Evolutionary conservation across 768 basidiomycete genomes (phyloP).

Genomic region (Leccinellum rugosiceps): DNA sequence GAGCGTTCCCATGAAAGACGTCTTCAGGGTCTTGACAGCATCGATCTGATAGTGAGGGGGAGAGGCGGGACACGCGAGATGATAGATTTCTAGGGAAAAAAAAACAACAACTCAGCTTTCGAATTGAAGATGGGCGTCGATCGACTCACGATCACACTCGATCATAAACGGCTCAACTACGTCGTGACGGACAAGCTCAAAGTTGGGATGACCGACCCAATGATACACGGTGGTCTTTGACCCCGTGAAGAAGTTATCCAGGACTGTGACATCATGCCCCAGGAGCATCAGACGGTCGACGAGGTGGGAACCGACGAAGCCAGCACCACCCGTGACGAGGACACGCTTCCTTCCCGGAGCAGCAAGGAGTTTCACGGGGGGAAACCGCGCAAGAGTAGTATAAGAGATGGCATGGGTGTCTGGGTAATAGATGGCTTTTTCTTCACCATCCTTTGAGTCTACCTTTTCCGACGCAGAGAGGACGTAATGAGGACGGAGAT

Average conservation of each 20-base stretch:
- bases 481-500: slow-evolving; percentile 80
- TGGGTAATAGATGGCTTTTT: slow-evolving; percentile 70
- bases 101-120: not conserved
- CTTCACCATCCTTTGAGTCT: slow-evolving; percentile 38
- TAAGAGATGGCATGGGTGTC: slow-evolving; percentile 83
- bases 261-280: slow-evolving; percentile 94
- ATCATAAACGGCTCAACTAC: slow-evolving; percentile 98
- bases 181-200: slow-evolving; percentile 96
- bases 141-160: slow-evolving; percentile 86
- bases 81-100: slow-evolving; percentile 78
- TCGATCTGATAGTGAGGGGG: slow-evolving; percentile 98
- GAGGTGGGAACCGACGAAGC: slow-evolving; percentile 98
- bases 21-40: slow-evolving; percentile 97
- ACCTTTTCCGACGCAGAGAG: slow-evolving; percentile 39
- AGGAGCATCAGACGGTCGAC: slow-evolving; percentile 97
- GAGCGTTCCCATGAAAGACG: slow-evolving; percentile 95
- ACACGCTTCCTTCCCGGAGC: slow-evolving; percentile 80
- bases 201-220: slow-evolving; percentile 98
- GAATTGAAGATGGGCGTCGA: not conserved
- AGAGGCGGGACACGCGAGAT: slow-evolving; percentile 96
- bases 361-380: slow-evolving; percentile 85
- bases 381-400: slow-evolving; percentile 87
- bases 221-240: slow-evolving; percentile 95
- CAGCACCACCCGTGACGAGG: slow-evolving; percentile 95
- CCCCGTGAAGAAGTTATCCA: slow-evolving; percentile 99